These are phyloP conservation scores for Colletotrichum tamarilloi DNA, from an alignment of 2,329 filamentous ascomycete species.

Conservation along the genomic window DNA sequence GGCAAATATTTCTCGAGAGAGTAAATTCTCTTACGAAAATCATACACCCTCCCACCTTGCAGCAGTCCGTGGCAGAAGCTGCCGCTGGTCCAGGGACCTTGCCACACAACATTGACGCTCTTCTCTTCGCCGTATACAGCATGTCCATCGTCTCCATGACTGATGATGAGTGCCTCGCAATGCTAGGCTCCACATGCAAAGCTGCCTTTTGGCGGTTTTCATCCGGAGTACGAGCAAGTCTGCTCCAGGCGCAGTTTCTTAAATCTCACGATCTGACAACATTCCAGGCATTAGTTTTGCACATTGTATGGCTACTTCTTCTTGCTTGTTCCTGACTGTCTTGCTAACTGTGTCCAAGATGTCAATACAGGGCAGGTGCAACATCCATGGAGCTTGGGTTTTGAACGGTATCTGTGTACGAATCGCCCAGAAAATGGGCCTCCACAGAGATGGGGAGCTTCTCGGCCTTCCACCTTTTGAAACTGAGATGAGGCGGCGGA, in stretches of 20 bases:
- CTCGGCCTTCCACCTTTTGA: conserved; percentile 70
- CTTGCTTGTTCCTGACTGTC: too few species aligned
- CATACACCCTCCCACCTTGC: conserved; percentile 73
- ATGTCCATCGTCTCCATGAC: conserved; percentile 68
- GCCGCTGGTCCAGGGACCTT: conserved; percentile 38
- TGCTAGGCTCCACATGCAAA: conserved; percentile 59
- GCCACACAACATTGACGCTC: conserved; percentile 57
- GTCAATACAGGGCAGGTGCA: conserved; percentile 67
- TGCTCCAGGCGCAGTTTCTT: conserved; percentile 66
- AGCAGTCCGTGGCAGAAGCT: conserved; percentile 44
- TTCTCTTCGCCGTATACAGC: conserved; percentile 74
- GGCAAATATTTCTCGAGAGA: conserved; percentile 79
- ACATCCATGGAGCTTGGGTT: conserved; percentile 69
- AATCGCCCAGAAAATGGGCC: conserved; percentile 74
- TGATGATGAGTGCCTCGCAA: conserved; percentile 63
- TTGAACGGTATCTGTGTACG: conserved; percentile 70
- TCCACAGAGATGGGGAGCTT: conserved; percentile 70
- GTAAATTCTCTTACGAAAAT: conserved; percentile 79
- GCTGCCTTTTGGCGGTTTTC: conserved; percentile 63
- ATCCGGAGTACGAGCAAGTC: conserved; percentile 58
- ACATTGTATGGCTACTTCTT: conserved; percentile 55
- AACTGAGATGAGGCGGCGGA: conserved; percentile 71
- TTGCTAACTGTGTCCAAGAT: conserved; percentile 51
- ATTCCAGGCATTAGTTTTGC: conserved; percentile 68
- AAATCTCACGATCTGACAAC: conserved; percentile 67